Base-by-base conservation (phyloP, 169 alveolate genomes). In the Plasmodium sp. region DNA sequence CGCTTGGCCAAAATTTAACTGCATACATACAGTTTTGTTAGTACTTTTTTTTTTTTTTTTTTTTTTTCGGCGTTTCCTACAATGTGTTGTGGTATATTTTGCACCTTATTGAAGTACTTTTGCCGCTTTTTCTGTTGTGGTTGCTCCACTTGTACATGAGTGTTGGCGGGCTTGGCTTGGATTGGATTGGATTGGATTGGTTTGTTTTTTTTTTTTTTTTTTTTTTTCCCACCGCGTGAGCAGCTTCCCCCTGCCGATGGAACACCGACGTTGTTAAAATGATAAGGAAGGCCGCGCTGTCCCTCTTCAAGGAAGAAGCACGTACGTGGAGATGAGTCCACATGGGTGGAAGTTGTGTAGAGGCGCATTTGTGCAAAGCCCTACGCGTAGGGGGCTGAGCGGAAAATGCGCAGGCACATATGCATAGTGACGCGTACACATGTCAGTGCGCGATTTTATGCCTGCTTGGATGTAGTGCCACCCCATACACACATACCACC, bases 271-370 rank as follows among this genome's bases (percentile, higher is more conserved):
- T 67, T 67, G 77, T 27, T 67, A 67, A 67, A 67, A 67, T 67
- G 77, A 67, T 67, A 67, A 67, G 43, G 77, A 67, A 18, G 77
- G 77, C 39, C 16, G 3, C 77, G n/a, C 33, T 1, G 41, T 67
- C 39, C 33, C 77, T 67, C 43, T 67, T 67, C 31, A 67, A 67
- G 77, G 77, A 67, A 67, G 77, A 67, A n/a, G n/a, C 77, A 67
- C n/a, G 77, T 67, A 67, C 9, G 77, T 67, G 39, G 77, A 67
- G n/a, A 67, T 67, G 12, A 67, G 33, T 27, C n/a, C 33, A 67
- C 22, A 67, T 27, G 77, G 77, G 39, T 18, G 77, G n/a, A 31
- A 67, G 39, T 67, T 67, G 33, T 39, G 62, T 51, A 51, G 33
- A 67, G 27, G 77, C n/a, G 43, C 33, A 22, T 67, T 67, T 67